Evolutionary conservation across 345 rosid genomes (phyloP).

Genomic region (Populus simonii): DNA sequence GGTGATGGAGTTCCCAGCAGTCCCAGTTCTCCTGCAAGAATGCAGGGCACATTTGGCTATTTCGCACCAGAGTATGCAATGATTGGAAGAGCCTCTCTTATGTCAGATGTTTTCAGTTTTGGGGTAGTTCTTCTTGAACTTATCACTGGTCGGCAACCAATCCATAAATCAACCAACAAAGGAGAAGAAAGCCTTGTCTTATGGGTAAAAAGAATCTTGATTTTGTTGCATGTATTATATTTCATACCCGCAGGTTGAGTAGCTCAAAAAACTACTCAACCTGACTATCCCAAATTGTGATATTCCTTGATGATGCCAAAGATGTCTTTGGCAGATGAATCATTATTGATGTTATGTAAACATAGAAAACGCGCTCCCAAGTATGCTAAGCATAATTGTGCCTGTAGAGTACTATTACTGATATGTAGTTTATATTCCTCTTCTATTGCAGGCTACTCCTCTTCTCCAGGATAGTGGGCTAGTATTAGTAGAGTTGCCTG

Average conservation of each 20-base stretch:
- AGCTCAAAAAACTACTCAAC: not conserved
- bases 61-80: constrained; percentile 98
- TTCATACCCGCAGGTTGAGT: not conserved
- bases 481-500: constrained; percentile 74
- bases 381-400: not conserved
- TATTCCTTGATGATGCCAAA: not conserved
- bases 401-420: not conserved
- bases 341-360: not conserved
- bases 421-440: not conserved
- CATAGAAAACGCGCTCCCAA: not conserved
- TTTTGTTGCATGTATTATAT: not conserved
- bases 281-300: not conserved
- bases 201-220: constrained; percentile 54
- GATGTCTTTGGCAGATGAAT: not conserved
- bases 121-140: constrained; percentile 97
- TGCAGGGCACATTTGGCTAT: constrained; percentile 97
- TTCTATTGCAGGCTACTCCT: constrained; percentile 64
- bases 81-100: constrained; percentile 84
- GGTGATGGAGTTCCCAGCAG: constrained; percentile 79
- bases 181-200: constrained; percentile 93
- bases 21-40: constrained; percentile 87
- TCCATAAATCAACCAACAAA: constrained; percentile 59
- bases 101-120: constrained; percentile 96
- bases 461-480: constrained; percentile 62
- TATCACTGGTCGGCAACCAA: constrained; percentile 84